phyloP scores from a whole-genome alignment of 2,329 filamentous ascomycete species.

The Emydomyces testavorans region DNA sequence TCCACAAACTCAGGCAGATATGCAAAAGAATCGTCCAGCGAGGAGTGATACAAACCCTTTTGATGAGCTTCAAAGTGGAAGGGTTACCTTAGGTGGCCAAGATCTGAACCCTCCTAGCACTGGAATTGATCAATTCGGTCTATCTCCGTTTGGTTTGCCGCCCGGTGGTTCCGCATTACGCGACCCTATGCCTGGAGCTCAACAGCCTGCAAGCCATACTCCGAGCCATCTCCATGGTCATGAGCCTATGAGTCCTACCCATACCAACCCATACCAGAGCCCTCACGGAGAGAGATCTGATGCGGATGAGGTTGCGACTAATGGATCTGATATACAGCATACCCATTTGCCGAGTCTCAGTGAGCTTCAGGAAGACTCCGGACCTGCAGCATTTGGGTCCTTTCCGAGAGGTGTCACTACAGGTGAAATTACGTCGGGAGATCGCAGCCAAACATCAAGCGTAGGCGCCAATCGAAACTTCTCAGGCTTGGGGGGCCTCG shows the following conservation, averaged over 20 bases:
- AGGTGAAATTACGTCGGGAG: slow-evolving; percentile 54
- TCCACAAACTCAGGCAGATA: slow-evolving; percentile 42
- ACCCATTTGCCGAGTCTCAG: slow-evolving; percentile 42
- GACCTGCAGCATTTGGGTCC: slow-evolving; percentile 43
- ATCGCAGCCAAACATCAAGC: slow-evolving; percentile 88
- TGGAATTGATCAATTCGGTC: slow-evolving; percentile 44
- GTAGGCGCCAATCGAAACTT: slow-evolving; percentile 59
- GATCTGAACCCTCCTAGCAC: slow-evolving; percentile 49
- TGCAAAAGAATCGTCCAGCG: slow-evolving; percentile 36
- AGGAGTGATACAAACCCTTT: slow-evolving; percentile 42
- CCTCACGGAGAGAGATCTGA: slow-evolving; percentile 64
- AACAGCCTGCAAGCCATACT: slow-evolving; percentile 47
- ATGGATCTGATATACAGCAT: slow-evolving; percentile 44
- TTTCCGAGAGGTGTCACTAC: slow-evolving; percentile 43
- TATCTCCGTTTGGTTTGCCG: slow-evolving; percentile 51
- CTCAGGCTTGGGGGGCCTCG: slow-evolving; percentile 43
- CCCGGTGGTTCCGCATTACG: slow-evolving; percentile 46
- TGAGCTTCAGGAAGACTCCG: slow-evolving; percentile 42
- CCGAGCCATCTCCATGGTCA: slow-evolving; percentile 42
- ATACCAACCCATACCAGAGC: slow-evolving; percentile 93
- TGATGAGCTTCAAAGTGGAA: slow-evolving; percentile 44
- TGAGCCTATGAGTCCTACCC: slow-evolving; percentile 76
- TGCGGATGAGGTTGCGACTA: slow-evolving; percentile 47
- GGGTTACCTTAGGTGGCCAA: slow-evolving; percentile 62
- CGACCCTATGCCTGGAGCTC: slow-evolving; percentile 46